Evolutionary conservation across 345 rosid genomes (phyloP), one percentile per base, ranked within the genome.

Genomic region (Trapa bicornis): DNA sequence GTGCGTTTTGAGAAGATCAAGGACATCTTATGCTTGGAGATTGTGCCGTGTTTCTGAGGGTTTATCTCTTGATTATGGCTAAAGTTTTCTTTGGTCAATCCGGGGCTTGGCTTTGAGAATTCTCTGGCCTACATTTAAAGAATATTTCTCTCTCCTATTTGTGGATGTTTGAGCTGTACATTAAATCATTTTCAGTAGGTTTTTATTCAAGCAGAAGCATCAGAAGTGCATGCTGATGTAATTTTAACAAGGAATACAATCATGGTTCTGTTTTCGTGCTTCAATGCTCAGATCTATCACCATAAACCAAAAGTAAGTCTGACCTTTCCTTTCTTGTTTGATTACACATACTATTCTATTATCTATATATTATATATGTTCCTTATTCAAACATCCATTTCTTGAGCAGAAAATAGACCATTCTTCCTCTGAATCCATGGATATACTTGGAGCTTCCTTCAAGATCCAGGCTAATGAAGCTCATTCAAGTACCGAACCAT

Each of bases 211-310:
- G 29, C 29, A 22, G 14, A 50, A 32, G 67, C 41, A 42, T 53
- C 10, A 14, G 17, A 43, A 67, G 13, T 14, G 56, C 4, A 17
- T 37, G 60, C 76, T 66, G 72, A 88, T 78, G 86, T 81, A 82
- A 75, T 69, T 56, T 71, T 69, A 45, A 35, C 63, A 70, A 38
- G 53, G 68, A 38, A 60, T 67, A 43, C 43, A 67, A 73, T 64
- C 66, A 95, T 95, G 99, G 90, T 95, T 72, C 86, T 87, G 74
- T 91, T 95, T 83, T 82, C 87, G 15, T 91, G 97, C 96, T 95
- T 95, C 89, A 85, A 81, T 68, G 66, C 81, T 64, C 82, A 83
- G 68, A 71, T 70, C 61, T 45, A 45, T 56, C 70, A 79, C 74
- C 87, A 80, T 73, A 87, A 77, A 78, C 72, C 84, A 61, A 91